These are phyloP conservation scores for Panicum hallii DNA, from an alignment of 202 grass and related monocot genomes.

Conservation along the genomic window DNA sequence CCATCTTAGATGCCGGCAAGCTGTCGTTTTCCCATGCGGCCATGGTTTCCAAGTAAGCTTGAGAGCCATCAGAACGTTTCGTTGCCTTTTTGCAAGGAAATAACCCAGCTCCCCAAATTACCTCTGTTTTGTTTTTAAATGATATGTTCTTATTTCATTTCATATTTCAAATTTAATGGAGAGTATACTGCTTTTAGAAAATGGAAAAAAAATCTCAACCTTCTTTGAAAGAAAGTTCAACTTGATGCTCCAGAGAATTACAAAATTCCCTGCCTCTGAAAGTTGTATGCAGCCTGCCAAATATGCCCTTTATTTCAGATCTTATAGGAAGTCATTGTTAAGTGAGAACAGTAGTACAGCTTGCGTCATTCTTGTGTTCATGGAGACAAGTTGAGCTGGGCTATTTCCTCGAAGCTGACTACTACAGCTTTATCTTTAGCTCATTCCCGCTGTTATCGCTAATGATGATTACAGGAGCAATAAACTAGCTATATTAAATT, in stretches of 20 bases:
- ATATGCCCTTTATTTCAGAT: slow-evolving; percentile 34
- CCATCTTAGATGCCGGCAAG: slow-evolving; percentile 18
- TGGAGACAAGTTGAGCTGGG: slow-evolving; percentile 38
- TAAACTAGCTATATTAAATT: slow-evolving; percentile 36
- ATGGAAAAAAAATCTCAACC: background rate
- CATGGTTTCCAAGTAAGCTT: slow-evolving; percentile 37
- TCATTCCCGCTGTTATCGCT: slow-evolving; percentile 34
- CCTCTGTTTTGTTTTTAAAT: slow-evolving; percentile 8
- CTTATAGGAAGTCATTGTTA: slow-evolving; percentile 43
- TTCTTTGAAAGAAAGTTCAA: slow-evolving; percentile 3
- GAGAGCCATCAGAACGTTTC: slow-evolving; percentile 4
- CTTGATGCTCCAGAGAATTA: slow-evolving; percentile 22
- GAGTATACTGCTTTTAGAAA: background rate
- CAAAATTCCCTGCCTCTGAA: background rate
- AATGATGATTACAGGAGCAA: slow-evolving; percentile 32
- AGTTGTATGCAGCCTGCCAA: slow-evolving; percentile 10
- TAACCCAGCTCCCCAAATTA: background rate
- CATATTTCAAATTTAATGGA: background rate
- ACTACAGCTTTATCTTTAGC: slow-evolving; percentile 37
- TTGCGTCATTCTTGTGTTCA: slow-evolving; percentile 44
- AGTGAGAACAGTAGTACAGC: slow-evolving; percentile 33
- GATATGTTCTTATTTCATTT: background rate
- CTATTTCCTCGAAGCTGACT: slow-evolving; percentile 55
- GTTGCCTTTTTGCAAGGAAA: background rate
- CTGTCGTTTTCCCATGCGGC: slow-evolving; percentile 23